Percentiles rank a stretch among this genome's conserved stretches.
Evolutionary conservation across 2,329 filamentous ascomycete genomes (phyloP).

Genomic region (Colletotrichum tanaceti): DNA sequence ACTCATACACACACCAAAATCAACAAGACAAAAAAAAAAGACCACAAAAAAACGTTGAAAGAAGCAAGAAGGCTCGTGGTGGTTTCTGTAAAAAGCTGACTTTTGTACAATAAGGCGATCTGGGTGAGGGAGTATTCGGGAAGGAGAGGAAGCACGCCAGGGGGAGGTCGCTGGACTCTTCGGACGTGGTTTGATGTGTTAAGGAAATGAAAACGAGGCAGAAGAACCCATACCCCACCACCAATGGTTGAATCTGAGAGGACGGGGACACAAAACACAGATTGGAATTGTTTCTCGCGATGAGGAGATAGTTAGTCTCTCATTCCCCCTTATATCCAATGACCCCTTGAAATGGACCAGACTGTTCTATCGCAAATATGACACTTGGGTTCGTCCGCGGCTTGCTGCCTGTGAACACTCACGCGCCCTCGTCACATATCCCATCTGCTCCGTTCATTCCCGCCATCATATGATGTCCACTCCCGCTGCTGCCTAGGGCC

Average conservation of each 20-base stretch:
- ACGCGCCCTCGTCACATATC: not conserved
- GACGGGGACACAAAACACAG: slow-evolving; percentile 28
- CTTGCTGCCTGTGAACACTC: not conserved
- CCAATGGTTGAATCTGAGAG: slow-evolving; percentile 8
- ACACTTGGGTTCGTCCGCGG: not conserved
- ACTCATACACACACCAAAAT: slow-evolving; percentile 9
- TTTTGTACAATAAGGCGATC: slow-evolving; percentile 40
- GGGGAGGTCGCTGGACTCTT: not conserved
- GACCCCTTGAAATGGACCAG: slow-evolving; percentile 15
- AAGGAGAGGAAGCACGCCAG: not conserved
- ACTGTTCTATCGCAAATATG: slow-evolving; percentile 1
- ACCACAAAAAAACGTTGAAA: slow-evolving; percentile 28
- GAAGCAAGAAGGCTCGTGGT: slow-evolving; percentile 26
- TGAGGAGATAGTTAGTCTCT: slow-evolving; percentile 15
- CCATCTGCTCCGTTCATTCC: not conserved
- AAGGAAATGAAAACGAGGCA: slow-evolving; percentile 4
- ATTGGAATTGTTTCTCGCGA: slow-evolving; percentile 37
- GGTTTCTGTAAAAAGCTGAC: slow-evolving; percentile 41
- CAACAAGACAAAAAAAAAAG: slow-evolving; percentile 23
- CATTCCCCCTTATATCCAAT: not conserved
- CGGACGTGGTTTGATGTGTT: slow-evolving; percentile 21
- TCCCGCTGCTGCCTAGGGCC: slow-evolving; percentile 3
- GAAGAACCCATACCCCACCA: slow-evolving; percentile 13
- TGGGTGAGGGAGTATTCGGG: slow-evolving; percentile 1
- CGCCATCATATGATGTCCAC: not conserved